phyloP scores from a whole-genome alignment of 163 green algal genomes.

The Scenedesmus sp. region DNA sequence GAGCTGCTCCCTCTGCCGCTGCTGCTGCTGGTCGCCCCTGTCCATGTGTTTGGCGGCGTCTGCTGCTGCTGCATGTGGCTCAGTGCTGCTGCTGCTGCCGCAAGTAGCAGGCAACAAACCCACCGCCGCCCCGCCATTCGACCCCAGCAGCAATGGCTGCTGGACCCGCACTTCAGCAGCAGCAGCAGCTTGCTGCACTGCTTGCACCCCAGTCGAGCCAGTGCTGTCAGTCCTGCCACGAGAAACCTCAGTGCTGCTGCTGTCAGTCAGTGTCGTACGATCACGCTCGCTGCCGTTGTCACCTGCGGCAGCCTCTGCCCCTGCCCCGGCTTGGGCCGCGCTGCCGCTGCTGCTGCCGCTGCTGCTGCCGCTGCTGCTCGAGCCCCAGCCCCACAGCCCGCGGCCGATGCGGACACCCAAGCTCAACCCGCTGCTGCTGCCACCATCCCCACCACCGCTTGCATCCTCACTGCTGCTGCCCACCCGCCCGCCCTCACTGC shows the following conservation, averaged over 20 bases:
- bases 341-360: not conserved
- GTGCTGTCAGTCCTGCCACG: conserved; percentile 7
- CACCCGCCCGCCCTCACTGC: not conserved
- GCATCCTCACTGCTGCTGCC: conserved; percentile 28
- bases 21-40: conserved; percentile 25
- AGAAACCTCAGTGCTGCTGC: not conserved
- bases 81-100: conserved; percentile 16
- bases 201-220: not conserved
- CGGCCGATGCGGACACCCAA: not conserved
- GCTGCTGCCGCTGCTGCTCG: not conserved
- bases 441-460: conserved; percentile 8
- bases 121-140: not conserved
- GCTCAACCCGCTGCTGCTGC: conserved; percentile 13
- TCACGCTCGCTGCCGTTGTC: not conserved
- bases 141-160: conserved; percentile 3
- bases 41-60: not conserved
- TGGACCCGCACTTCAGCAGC: not conserved
- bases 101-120: not conserved
- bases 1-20: not conserved
- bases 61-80: not conserved
- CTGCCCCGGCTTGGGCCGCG: not conserved
- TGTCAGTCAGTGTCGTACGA: not conserved
- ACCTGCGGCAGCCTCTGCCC: not conserved
- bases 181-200: not conserved
- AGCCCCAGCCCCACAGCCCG: not conserved